Base-by-base conservation (phyloP, 2,329 filamentous ascomycete genomes). In the Penicillium fuscoglaucum region DNA sequence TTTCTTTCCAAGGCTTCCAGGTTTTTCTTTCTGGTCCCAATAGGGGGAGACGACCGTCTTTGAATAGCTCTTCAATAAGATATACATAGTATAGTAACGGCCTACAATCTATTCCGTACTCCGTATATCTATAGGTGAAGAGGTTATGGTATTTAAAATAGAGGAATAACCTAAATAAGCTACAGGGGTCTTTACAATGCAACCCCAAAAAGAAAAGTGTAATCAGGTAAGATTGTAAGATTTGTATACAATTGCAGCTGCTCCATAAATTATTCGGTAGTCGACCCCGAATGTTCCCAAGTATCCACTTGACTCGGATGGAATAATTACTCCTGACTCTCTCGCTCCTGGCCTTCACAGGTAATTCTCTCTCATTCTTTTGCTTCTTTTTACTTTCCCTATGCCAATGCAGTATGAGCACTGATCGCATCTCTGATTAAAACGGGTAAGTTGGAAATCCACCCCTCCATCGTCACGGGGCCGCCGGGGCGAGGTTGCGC, bases 401-500 rank as follows among this genome's bases (percentile, higher is more conserved):
- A 48, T 28, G n/a, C 47, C 29, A 45, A 52, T 52, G 47, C 24
- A 31, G n/a, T 33, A 37, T 44, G 53, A 45, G 29, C 37, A 48
- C 44, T 47, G 51, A 60, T 44, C 37, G 50, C 51, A 58, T 51
- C 35, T 55, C 12, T 53, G 29, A 50, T 61, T 33, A 17, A 43
- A 56, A 59, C 59, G 53, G 59, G 61, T 63, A 61, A 43, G 61
- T 63, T 61, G 28, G 24, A 59, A 55, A 47, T 29, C 43, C 56
- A 56, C 31, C 56, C 40, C 26, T 57, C 24, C 26, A 21, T 44
- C 48, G 35, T 57, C 43, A 54, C 37, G 46, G 37, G 47, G 8
- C 39, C 43, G 29, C 35, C 48, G n/a, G 44, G 35, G 56, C 46
- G 48, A 60, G 26, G 46, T 57, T 57, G 57, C 57, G 33, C 55